Conservation (phyloP, 140 eudicot species). For the Cichorium intybus region DNA sequence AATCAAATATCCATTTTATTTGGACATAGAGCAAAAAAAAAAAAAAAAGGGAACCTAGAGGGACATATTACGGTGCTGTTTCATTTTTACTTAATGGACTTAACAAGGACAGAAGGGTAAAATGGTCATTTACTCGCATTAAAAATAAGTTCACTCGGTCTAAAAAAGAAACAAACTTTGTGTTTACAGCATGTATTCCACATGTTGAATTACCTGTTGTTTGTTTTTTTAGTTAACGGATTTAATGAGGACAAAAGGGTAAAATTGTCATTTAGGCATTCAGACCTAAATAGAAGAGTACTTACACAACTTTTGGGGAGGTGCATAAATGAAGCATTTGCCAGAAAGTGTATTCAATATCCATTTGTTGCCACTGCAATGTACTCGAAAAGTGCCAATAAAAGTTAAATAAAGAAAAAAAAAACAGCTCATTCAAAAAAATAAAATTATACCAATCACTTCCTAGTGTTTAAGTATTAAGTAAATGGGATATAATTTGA, state of each 20-base stretch:
- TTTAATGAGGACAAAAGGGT: neutral
- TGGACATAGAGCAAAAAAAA: neutral
- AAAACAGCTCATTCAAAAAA: neutral
- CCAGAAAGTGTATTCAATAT: constrained; percentile 96
- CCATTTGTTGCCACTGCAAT: constrained; percentile 99
- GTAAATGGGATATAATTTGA: too few species aligned
- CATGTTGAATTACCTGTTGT: too few species aligned
- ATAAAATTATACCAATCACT: too few species aligned
- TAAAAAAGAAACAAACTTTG: too few species aligned
- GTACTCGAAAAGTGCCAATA: constrained; percentile 10
- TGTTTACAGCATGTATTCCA: too few species aligned
- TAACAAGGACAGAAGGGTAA: neutral
- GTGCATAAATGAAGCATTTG: constrained; percentile 98
- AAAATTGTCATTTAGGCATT: neutral
- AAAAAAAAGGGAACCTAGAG: constrained; percentile 3
- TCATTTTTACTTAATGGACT: neutral
- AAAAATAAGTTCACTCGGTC: too few species aligned
- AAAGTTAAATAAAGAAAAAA: constrained; percentile 8
- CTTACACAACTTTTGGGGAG: constrained; percentile 99
- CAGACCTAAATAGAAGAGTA: constrained; percentile 8
- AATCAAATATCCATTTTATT: constrained; percentile 3
- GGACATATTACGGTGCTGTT: neutral
- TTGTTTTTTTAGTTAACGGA: too few species aligned
- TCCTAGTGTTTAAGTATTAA: too few species aligned
- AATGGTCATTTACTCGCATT: neutral